Percentiles rank a stretch among this genome's conserved stretches.
Evolutionary conservation across 371 early-diverging fungal species (phyloP).

Genomic region (Circinella umbellata): DNA sequence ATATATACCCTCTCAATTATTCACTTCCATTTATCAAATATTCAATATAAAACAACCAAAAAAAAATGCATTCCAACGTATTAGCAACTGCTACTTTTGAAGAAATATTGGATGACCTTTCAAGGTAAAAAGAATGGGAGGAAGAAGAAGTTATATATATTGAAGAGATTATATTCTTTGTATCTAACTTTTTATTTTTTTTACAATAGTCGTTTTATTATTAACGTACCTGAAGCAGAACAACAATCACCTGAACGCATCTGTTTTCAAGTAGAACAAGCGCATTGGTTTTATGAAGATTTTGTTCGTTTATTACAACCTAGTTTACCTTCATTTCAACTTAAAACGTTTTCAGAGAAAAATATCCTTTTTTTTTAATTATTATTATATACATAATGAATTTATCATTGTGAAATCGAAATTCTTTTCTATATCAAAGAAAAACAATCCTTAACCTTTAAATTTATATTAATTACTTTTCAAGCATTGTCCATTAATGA

Average conservation of each 20-base stretch:
- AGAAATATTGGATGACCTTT: conserved; percentile 85
- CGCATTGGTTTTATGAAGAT: conserved; percentile 99
- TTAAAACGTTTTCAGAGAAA: conserved; percentile 83
- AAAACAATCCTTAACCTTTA: conserved; percentile 29
- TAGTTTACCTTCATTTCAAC: conserved; percentile 75
- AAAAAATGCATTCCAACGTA: conserved; percentile 43
- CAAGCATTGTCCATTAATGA: conserved; percentile 87
- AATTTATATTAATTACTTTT: conserved; percentile 59
- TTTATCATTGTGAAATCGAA: background rate
- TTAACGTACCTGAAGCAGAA: conserved; percentile 96
- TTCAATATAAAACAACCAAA: background rate
- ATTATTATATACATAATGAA: no score
- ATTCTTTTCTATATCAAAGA: conserved; percentile 16
- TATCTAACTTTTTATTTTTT: background rate
- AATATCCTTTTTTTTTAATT: conserved; percentile 56
- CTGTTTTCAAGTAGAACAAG: conserved; percentile 99
- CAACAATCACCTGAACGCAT: conserved; percentile 89
- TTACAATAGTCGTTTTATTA: conserved; percentile 89
- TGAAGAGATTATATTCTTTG: background rate
- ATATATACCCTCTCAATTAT: no score
- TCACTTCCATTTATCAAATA: no score
- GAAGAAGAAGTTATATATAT: background rate
- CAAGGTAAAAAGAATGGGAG: conserved; percentile 57
- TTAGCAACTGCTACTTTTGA: conserved; percentile 74
- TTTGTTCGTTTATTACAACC: conserved; percentile 89